Conservation (phyloP, 2,329 filamentous ascomycete genomes). For the Hypoxylon sp. region DNA sequence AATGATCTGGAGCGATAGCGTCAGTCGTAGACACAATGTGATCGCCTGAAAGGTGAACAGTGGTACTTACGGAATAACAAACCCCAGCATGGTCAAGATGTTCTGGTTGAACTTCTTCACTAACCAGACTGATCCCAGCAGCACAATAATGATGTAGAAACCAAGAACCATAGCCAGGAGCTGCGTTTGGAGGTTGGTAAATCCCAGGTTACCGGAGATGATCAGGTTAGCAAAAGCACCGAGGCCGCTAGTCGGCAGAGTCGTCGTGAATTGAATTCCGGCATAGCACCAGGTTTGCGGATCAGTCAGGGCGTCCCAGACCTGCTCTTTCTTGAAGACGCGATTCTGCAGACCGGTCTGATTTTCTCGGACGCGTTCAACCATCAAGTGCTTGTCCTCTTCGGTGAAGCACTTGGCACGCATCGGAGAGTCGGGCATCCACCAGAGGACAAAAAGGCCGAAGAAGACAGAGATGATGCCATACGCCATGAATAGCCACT, state of each 20-base stretch:
- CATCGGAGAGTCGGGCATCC: slow-evolving; percentile 80
- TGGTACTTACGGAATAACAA: slow-evolving; percentile 72
- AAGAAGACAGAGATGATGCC: slow-evolving; percentile 75
- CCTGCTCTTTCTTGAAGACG: slow-evolving; percentile 63
- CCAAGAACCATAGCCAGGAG: slow-evolving; percentile 82
- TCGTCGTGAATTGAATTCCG: slow-evolving; percentile 78
- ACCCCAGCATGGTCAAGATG: slow-evolving; percentile 74
- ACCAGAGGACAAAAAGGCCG: slow-evolving; percentile 74
- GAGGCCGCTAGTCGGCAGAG: slow-evolving; percentile 79
- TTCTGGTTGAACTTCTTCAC: slow-evolving; percentile 80
- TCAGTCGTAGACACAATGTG: slow-evolving; percentile 9
- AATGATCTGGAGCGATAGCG: slow-evolving; percentile 67
- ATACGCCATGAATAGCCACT: slow-evolving; percentile 77
- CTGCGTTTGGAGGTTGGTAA: slow-evolving; percentile 77
- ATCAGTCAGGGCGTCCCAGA: slow-evolving; percentile 70
- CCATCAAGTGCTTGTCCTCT: slow-evolving; percentile 74
- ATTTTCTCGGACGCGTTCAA: slow-evolving; percentile 72
- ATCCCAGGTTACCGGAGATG: slow-evolving; percentile 75
- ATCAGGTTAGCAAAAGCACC: slow-evolving; percentile 83
- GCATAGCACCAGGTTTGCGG: slow-evolving; percentile 77
- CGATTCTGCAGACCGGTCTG: slow-evolving; percentile 74
- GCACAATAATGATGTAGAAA: slow-evolving; percentile 79
- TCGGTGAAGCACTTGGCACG: slow-evolving; percentile 78
- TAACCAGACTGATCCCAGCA: slow-evolving; percentile 76
- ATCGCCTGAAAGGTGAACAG: not conserved